A percentile compares a stretch with the other conserved stretches of the same genome.
Evolutionary conservation across 805 yeast species (phyloP).

Genomic region (Lipomyces kockii): DNA sequence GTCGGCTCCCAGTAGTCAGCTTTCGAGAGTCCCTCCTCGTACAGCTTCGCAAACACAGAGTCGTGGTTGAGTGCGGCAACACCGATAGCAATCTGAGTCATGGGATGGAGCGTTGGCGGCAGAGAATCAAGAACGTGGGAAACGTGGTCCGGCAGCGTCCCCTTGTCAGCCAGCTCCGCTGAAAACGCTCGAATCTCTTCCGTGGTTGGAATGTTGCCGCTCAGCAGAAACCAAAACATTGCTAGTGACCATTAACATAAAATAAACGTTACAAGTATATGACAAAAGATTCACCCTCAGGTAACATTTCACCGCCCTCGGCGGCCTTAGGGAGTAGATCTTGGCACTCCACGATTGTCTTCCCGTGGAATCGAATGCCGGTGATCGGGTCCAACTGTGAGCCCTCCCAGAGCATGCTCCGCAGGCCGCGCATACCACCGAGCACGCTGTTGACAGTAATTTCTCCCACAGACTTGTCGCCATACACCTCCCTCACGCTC

Average conservation of each 20-base stretch:
- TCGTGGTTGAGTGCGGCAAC: constrained; percentile 73
- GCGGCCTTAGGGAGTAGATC: constrained; percentile 60
- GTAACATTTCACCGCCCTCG: constrained; percentile 65
- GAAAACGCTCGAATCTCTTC: constrained; percentile 62
- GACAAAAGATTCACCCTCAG: constrained; percentile 54
- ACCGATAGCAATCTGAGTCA: constrained; percentile 82
- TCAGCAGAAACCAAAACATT: constrained; percentile 76
- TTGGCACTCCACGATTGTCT: constrained; percentile 75
- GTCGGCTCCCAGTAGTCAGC: constrained; percentile 75
- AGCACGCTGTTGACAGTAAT: constrained; percentile 52
- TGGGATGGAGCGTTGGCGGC: constrained; percentile 76
- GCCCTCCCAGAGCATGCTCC: constrained; percentile 78
- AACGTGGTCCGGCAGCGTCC: constrained; percentile 67
- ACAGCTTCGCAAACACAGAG: constrained; percentile 71
- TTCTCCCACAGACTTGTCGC: constrained; percentile 51
- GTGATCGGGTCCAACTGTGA: constrained; percentile 74
- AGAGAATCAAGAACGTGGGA: constrained; percentile 63
- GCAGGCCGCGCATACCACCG: constrained; percentile 84
- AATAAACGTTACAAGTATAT: background rate
- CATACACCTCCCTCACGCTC: constrained; percentile 49
- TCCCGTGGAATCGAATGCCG: constrained; percentile 80
- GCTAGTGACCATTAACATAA: constrained; percentile 25
- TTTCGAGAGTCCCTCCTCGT: constrained; percentile 71
- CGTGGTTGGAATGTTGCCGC: constrained; percentile 71
- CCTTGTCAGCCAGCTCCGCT: constrained; percentile 66